Evolutionary conservation across 192 early-diverging fungal genomes (phyloP), one percentile per base, ranked within the genome.

Genomic region (Entomortierella lignicola): DNA sequence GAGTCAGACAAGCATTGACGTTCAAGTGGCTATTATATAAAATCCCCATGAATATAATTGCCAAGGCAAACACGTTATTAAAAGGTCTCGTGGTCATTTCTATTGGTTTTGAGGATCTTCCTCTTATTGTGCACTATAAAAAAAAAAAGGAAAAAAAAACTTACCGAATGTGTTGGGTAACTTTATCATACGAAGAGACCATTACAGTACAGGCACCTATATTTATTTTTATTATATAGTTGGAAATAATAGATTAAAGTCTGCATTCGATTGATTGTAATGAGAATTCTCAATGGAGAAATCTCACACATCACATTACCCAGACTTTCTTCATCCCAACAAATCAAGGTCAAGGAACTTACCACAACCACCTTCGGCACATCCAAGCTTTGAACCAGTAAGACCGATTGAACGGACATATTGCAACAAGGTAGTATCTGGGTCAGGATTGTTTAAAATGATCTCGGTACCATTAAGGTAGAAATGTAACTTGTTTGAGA

Each of bases 121-220:
- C n/a, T n/a, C n/a, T n/a, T n/a, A n/a, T n/a, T n/a, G n/a, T n/a
- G n/a, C n/a, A n/a, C n/a, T n/a, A n/a, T 7, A 37, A 25, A 10
- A 29, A 21, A 26, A 13, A 26, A 43, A 8, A 26, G 59, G 56
- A 23, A 23, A 29, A 12, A 29, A 57, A 57, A 31, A 72, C 66
- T 54, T 87, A 87, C 72, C 66, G 58, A 27, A 91, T 77, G 15
- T 72, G 64, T 6, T 80, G 63, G 12, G 80, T 69, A 17, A 66
- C 69, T 31, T 69, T 53, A 60, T 88, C 85, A 71, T 85, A 92
- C 10, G 82, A 77, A 8, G 93, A 93, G 8, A 93, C 85, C 77
- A 91, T 86, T 20, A 94, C 92, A n/a, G 94, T 95, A 77, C 94
- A 95, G 1, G 90, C 91, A 57, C 91, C 90, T 83, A 11, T 58